Evolutionary conservation across 164 flowering plant species (phyloP).

Genomic region (Piper longum): DNA sequence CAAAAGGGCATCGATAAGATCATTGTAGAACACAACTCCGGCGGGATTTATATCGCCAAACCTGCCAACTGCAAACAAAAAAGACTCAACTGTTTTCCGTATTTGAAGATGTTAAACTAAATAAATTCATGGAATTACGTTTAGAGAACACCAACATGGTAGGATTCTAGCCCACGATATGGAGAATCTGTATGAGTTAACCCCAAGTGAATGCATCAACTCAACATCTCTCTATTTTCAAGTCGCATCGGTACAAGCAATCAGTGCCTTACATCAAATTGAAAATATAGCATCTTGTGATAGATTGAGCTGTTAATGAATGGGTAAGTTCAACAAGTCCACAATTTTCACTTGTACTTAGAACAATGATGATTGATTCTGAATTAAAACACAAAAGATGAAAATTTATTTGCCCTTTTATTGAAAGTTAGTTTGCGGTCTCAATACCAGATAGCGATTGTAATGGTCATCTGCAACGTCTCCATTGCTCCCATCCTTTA

Average conservation of each 20-base stretch:
- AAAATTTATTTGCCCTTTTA: too few species aligned
- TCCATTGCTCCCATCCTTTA: conserved; percentile 3
- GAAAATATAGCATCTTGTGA: too few species aligned
- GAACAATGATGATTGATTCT: too few species aligned
- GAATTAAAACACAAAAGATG: too few species aligned
- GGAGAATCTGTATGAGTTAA: conserved; percentile 53
- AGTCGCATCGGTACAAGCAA: background rate
- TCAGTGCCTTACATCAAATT: background rate
- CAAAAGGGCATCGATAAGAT: conserved; percentile 39
- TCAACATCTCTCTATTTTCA: conserved; percentile 21
- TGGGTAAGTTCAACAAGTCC: too few species aligned
- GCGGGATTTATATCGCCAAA: conserved; percentile 35
- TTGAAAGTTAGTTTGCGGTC: background rate
- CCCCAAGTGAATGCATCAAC: conserved; percentile 47
- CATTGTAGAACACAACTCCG: conserved; percentile 37
- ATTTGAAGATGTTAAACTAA: background rate
- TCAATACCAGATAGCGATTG: conserved; percentile 4
- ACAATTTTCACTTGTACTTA: too few species aligned
- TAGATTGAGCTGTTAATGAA: too few species aligned
- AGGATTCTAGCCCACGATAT: conserved; percentile 67
- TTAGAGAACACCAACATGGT: conserved; percentile 16
- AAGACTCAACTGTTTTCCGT: background rate
- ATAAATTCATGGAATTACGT: background rate
- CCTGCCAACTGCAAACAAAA: conserved; percentile 27
- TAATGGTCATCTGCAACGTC: conserved; percentile 7